phyloP scores from a whole-genome alignment of 225 moss, liverwort and hornwort species.

The Sphagnum contortum region DNA sequence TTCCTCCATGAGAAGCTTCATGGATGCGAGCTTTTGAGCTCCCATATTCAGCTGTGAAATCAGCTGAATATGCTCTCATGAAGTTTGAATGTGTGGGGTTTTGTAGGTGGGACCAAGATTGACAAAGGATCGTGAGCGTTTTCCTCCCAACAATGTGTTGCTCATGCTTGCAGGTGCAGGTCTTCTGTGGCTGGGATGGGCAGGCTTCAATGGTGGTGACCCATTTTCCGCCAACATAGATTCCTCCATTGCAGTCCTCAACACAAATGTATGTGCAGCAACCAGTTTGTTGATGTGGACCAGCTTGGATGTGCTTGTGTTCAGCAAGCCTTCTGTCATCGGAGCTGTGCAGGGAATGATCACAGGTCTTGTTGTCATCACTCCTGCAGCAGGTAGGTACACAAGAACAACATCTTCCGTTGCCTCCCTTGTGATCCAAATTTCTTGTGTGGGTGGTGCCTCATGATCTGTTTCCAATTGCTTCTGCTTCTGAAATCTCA shows the following conservation, averaged over 20 bases:
- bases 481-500: not conserved
- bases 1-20: not conserved
- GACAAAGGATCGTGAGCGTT: slow-evolving; percentile 39
- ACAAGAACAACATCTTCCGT: not conserved
- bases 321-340: slow-evolving; percentile 45
- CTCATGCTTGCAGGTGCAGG: slow-evolving; percentile 50
- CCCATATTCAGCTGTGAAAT: no score
- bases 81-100: not conserved
- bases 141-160: slow-evolving; percentile 47
- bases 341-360: slow-evolving; percentile 59
- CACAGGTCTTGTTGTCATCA: slow-evolving; percentile 49
- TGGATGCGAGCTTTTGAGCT: not conserved
- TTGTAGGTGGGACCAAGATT: slow-evolving; percentile 40
- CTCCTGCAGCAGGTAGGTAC: slow-evolving; percentile 36
- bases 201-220: slow-evolving; percentile 50
- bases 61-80: not conserved
- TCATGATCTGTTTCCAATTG: not conserved
- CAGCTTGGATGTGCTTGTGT: slow-evolving; percentile 35
- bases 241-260: slow-evolving; percentile 38
- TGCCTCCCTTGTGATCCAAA: not conserved
- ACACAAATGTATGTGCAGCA: slow-evolving; percentile 51
- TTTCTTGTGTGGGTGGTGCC: not conserved
- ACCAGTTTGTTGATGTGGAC: slow-evolving; percentile 44
- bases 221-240: slow-evolving; percentile 46
- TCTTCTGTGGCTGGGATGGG: slow-evolving; percentile 46